Evolutionary conservation across 352 stramenopile genomes (phyloP).

Genomic region (Ophiocytium majus): DNA sequence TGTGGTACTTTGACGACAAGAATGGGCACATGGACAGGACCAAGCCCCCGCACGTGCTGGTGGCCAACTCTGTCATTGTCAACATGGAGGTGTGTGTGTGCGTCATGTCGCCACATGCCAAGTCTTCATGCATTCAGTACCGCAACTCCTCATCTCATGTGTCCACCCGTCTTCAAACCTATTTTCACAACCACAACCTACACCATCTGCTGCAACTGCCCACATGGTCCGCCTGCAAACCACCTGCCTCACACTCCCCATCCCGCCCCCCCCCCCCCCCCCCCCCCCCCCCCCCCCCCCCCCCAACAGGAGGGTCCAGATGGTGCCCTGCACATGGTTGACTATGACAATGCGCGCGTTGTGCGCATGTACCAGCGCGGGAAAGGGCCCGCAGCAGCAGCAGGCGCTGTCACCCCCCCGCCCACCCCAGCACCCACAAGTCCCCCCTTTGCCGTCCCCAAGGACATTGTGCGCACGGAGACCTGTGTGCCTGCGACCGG

Average conservation of each 20-base stretch:
- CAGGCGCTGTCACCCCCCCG: neutral
- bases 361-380: neutral
- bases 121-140: no score
- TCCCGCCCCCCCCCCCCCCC: no score
- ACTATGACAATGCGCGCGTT: neutral
- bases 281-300: no score
- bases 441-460: neutral
- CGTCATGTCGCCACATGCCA: no score
- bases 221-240: no score
- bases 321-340: neutral
- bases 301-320: neutral
- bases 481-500: neutral
- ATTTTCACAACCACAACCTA: no score
- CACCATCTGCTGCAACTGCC: no score
- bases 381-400: neutral
- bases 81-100: no score
- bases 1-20: constrained; percentile 14
- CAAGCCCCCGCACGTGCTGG: neutral
- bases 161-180: no score
- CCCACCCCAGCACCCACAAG: neutral
- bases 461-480: neutral
- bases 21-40: neutral
- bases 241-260: no score
- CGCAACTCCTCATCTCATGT: no score
- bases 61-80: neutral